Conservation (phyloP, 805 yeast genomes). For the Cyberlindnera meyerae region DNA sequence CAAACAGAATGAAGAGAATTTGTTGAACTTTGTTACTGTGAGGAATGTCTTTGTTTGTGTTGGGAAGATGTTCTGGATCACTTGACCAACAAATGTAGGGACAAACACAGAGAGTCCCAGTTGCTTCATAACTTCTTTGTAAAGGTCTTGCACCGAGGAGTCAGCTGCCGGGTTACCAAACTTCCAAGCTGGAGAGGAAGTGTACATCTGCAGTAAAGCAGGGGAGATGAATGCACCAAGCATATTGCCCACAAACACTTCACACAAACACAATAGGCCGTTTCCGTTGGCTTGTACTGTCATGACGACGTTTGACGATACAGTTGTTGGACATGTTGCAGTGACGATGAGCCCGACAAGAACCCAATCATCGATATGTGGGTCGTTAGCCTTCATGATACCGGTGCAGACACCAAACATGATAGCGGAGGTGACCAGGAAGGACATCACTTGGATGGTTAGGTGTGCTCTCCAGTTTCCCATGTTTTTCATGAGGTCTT, state of each 20-base stretch:
- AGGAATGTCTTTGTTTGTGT: slow-evolving; percentile 57
- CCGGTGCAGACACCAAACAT: slow-evolving; percentile 72
- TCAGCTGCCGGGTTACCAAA: slow-evolving; percentile 79
- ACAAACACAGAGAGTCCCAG: slow-evolving; percentile 79
- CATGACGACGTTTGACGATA: slow-evolving; percentile 89
- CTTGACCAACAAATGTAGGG: slow-evolving; percentile 87
- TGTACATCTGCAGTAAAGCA: slow-evolving; percentile 71
- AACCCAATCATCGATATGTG: slow-evolving; percentile 67
- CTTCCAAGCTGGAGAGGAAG: slow-evolving; percentile 48
- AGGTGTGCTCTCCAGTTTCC: slow-evolving; percentile 80
- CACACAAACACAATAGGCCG: slow-evolving; percentile 71
- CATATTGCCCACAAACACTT: slow-evolving; percentile 79
- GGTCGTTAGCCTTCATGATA: slow-evolving; percentile 52
- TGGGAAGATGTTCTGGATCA: slow-evolving; percentile 66
- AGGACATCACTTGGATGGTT: slow-evolving; percentile 61
- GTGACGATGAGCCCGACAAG: slow-evolving; percentile 79
- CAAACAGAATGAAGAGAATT: slow-evolving; percentile 78
- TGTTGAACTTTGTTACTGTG: slow-evolving; percentile 53
- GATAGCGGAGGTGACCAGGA: slow-evolving; percentile 64
- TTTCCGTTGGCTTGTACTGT: slow-evolving; percentile 83
- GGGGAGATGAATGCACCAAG: slow-evolving; percentile 88
- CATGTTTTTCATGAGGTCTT: slow-evolving; percentile 55
- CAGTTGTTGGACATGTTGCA: slow-evolving; percentile 88
- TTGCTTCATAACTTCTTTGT: slow-evolving; percentile 79
- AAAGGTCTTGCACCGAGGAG: slow-evolving; percentile 48